Base-by-base conservation (phyloP, 805 yeast species). In the Kuraishia piskuri region DNA sequence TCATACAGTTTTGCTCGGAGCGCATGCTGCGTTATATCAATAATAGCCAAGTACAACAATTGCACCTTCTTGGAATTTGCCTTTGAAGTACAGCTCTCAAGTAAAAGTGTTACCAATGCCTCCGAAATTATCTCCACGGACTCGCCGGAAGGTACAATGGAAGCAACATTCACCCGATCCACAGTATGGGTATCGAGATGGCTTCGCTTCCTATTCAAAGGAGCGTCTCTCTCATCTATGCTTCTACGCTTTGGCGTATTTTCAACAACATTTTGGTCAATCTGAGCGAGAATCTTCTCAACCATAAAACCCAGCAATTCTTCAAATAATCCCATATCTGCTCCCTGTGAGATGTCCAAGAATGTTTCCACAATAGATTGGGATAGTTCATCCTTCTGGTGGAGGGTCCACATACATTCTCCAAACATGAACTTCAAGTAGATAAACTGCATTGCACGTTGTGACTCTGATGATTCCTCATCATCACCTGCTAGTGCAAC, bases 1-100 rank as follows among this genome's bases (percentile, higher is more conserved):
- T 68, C 69, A 2, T 66, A 61, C 20, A 73, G 62, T 19, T 70
- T 70, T 21, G 62, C 63, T 2, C 59, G 53, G 10, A 80, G 63
- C 0, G 77, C 71, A 51, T 57, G 56, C 4, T 69, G 67, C 8
- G 74, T 72, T 22, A 76, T 63, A 1, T 59, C 53, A n/a, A 74
- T 62, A 54, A 78, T 63, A 23, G 63, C 56, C 1, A 64, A 57
- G 55, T 61, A 74, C 12, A 52, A 22, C 22, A 47, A 20, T 7
- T 19, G 4, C 19, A 26, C 48, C 36, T 52, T 49, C 17, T 2
- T 37, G 19, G 10, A 7, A 24, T 22, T 21, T 19, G 21, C 12
- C 7, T 31, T 22, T 21, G 45, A 21, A 3, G 9, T n/a, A 21
- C 26, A 17, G 21, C 36, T 9, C 19, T 20, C 21, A n/a, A 49